Base-by-base conservation (phyloP, 2,329 filamentous ascomycete species). In the Clarireedia paspali region DNA sequence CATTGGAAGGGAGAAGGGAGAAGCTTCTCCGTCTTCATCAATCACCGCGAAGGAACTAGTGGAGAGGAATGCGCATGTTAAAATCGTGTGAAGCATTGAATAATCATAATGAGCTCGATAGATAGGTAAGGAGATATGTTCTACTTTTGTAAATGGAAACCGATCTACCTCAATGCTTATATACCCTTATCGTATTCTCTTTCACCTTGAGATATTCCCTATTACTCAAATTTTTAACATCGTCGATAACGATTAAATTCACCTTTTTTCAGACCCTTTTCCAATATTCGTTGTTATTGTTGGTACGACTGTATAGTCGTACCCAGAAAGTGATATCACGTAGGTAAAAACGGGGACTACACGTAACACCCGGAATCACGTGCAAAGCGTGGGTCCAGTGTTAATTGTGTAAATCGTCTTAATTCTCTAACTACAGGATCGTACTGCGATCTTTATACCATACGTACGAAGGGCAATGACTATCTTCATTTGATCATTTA, bases 21-120 rank as follows among this genome's bases (percentile, higher is more conserved):
- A 39, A 0, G 51, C 44, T 5, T 54, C 51, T 42, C 42, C 51
- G 26, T 47, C 27, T 47, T 54, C 51, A 30, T 54, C 27, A 1
- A 27, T 26, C 4, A 47, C 34, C 12, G 47, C 30, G 44, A 54
- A 47, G 64, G 73, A 76, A 26, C 79, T 81, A 44, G 78, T 78
- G 14, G 64, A 71, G 38, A 66, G 66, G 0, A 59, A 68, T 44
- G 71, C 70, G 2, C 62, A 64, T 9, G 62, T 65, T 9, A 71
- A 34, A 7, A 50, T 50, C 17, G 17, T 38, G 14, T 50, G 17
- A 12, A 50, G 20, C 6, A 34, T 50, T 7, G 5, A 23, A 15
- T 50, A 50, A 24, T 50, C 47, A 24, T 50, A 50, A 6, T 50
- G 34, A n/a, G 48, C 30, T 38, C 5, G 30, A 9, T 9, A 34